A percentile compares a stretch with the other conserved stretches of the same genome.
These are phyloP conservation scores for Miamiensis avidus DNA, from an alignment of 169 alveolate species.

Conservation along the genomic window DNA sequence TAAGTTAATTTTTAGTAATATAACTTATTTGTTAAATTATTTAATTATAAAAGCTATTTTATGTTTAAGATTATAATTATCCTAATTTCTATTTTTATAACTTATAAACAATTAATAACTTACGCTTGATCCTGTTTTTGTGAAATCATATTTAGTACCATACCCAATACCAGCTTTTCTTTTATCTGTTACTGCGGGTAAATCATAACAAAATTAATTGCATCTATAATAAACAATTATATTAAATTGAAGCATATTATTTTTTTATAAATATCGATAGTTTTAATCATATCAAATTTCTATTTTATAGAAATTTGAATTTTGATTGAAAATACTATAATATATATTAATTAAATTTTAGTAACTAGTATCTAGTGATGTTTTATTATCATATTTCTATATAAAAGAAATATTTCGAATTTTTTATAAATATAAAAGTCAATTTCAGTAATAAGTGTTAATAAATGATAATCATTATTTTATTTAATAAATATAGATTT, in stretches of 20 bases:
- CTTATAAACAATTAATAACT: not conserved
- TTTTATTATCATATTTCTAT: no score
- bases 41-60: no score
- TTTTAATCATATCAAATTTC: not conserved
- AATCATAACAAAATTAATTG: slow-evolving; percentile 37
- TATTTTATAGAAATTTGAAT: no score
- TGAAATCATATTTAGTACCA: slow-evolving; percentile 59
- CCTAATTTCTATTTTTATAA: no score
- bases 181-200: slow-evolving; percentile 48
- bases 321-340: not conserved
- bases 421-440: not conserved
- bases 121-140: slow-evolving; percentile 31
- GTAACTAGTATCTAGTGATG: no score
- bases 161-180: slow-evolving; percentile 67
- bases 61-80: no score
- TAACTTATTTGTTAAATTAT: no score
- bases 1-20: no score
- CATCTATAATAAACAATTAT: slow-evolving; percentile 22
- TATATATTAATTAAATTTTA: no score
- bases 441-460: not conserved
- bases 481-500: slow-evolving; percentile 13
- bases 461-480: not conserved
- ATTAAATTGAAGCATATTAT: slow-evolving; percentile 7
- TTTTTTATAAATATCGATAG: not conserved
- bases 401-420: no score